A percentile compares a stretch with the other conserved stretches of the same genome.
These are phyloP conservation scores for Paraglomus brasilianum DNA, from an alignment of 192 early-diverging fungal species.

Conservation along the genomic window DNA sequence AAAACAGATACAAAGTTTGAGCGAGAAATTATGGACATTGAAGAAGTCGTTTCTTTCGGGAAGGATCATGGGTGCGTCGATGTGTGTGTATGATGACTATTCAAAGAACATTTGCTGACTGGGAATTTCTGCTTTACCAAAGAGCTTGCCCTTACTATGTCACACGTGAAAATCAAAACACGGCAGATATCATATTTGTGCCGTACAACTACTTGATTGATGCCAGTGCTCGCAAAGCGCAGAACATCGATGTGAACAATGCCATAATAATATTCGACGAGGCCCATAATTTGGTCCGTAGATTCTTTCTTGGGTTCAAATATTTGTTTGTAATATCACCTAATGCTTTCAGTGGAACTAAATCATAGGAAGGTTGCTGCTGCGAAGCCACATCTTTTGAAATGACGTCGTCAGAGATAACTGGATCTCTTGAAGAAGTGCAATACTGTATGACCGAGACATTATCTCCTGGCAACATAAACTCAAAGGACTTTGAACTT, in stretches of 20 bases:
- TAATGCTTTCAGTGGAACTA: neutral
- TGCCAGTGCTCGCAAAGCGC: conserved; percentile 47
- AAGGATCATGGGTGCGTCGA: conserved; percentile 1
- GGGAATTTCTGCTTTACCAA: neutral
- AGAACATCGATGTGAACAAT: conserved; percentile 54
- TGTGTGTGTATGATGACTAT: neutral
- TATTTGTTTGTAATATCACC: too few species aligned
- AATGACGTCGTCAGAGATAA: conserved; percentile 32
- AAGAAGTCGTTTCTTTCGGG: conserved; percentile 51
- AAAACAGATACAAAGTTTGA: neutral
- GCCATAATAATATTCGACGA: conserved; percentile 66
- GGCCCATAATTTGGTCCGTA: conserved; percentile 49
- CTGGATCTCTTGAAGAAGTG: conserved; percentile 31
- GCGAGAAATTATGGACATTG: conserved; percentile 51
- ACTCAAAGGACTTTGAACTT: conserved; percentile 30
- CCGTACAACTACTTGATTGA: conserved; percentile 69
- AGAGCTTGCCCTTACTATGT: conserved; percentile 63
- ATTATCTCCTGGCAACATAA: neutral
- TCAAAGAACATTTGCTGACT: neutral
- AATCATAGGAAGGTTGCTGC: conserved; percentile 37
- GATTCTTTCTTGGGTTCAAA: neutral
- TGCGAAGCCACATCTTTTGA: conserved; percentile 50
- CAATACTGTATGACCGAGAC: conserved; percentile 24
- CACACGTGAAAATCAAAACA: conserved; percentile 36
- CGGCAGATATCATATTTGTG: conserved; percentile 59